Percentiles rank a stretch among this genome's conserved stretches.
Evolutionary conservation across 1,284 basidiomycete genomes (phyloP).

Genomic region (Leccinum pseudoinsigne): DNA sequence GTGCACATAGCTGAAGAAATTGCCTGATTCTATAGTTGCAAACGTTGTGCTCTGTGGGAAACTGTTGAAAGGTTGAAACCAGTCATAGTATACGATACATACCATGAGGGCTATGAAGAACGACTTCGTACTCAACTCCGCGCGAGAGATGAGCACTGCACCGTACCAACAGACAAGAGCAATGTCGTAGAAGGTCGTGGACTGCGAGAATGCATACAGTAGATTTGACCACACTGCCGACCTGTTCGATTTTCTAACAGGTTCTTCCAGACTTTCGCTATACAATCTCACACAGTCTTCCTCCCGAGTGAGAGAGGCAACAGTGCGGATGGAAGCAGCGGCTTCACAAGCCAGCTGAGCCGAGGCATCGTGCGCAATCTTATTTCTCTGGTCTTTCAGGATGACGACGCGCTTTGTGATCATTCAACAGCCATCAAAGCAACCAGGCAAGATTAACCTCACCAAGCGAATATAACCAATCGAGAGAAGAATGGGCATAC

Average conservation of each 20-base stretch:
- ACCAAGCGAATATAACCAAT: constrained; percentile 87
- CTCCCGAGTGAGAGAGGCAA: constrained; percentile 88
- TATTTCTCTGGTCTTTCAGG: background rate
- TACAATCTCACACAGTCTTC: constrained; percentile 76
- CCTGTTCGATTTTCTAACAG: constrained; percentile 65
- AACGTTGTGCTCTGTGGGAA: constrained; percentile 61
- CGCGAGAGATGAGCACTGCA: constrained; percentile 59
- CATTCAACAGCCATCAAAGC: background rate
- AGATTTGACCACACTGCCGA: constrained; percentile 73
- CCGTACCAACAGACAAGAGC: constrained; percentile 88
- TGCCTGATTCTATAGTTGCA: constrained; percentile 78
- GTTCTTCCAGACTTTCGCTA: constrained; percentile 70
- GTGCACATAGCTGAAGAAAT: constrained; percentile 91
- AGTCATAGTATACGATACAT: constrained; percentile 22
- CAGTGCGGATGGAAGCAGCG: constrained; percentile 89
- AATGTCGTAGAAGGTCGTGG: constrained; percentile 80
- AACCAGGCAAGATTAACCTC: constrained; percentile 28
- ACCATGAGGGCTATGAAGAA: constrained; percentile 91
- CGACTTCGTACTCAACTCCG: constrained; percentile 59
- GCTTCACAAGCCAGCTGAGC: constrained; percentile 94
- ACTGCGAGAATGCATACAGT: constrained; percentile 82
- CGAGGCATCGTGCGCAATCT: constrained; percentile 48
- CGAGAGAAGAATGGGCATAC: constrained; percentile 82
- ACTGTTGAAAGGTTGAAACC: constrained; percentile 18
- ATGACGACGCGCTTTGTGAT: background rate